Conservation (phyloP, 345 rosid species). For the Eucalyptus polyanthemos region DNA sequence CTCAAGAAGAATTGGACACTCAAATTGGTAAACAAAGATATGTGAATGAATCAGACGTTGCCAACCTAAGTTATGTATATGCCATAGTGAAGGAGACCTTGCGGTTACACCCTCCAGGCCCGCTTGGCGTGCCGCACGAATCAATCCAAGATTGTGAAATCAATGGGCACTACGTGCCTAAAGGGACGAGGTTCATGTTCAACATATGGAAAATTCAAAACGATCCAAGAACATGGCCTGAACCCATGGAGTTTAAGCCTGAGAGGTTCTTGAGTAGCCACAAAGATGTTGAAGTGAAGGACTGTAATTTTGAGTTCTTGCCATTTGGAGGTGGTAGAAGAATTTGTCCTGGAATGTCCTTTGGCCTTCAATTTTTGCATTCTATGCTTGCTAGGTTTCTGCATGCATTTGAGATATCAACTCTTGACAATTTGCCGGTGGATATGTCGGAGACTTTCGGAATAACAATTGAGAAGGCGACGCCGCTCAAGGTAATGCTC, state of each 20-base stretch:
- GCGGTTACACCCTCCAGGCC: slow-evolving; percentile 17
- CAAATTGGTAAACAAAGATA: neutral
- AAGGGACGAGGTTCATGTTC: slow-evolving; percentile 12
- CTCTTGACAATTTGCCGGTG: neutral
- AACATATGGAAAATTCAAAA: slow-evolving; percentile 17
- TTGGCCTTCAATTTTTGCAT: slow-evolving; percentile 8
- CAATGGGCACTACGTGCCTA: slow-evolving; percentile 6
- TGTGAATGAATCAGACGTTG: slow-evolving; percentile 8
- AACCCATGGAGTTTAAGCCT: slow-evolving; percentile 18
- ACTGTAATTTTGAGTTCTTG: slow-evolving; percentile 13
- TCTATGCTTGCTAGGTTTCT: slow-evolving; percentile 14
- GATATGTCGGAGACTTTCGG: slow-evolving; percentile 11
- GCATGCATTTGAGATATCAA: slow-evolving; percentile 11
- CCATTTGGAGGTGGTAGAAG: slow-evolving; percentile 43
- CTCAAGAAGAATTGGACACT: neutral
- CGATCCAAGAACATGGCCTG: slow-evolving; percentile 20
- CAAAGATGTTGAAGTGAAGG: slow-evolving; percentile 9
- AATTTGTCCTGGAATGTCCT: slow-evolving; percentile 16
- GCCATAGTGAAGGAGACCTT: slow-evolving; percentile 27
- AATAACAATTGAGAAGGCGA: neutral
- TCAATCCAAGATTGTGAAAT: slow-evolving; percentile 10
- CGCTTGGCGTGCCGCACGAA: slow-evolving; percentile 5
- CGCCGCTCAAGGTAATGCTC: slow-evolving; percentile 5
- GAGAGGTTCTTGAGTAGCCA: slow-evolving; percentile 21
- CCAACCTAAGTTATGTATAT: slow-evolving; percentile 11